These are phyloP conservation scores for Hypoxylon sp. DNA, from an alignment of 2,329 filamentous ascomycete species.

Conservation along the genomic window DNA sequence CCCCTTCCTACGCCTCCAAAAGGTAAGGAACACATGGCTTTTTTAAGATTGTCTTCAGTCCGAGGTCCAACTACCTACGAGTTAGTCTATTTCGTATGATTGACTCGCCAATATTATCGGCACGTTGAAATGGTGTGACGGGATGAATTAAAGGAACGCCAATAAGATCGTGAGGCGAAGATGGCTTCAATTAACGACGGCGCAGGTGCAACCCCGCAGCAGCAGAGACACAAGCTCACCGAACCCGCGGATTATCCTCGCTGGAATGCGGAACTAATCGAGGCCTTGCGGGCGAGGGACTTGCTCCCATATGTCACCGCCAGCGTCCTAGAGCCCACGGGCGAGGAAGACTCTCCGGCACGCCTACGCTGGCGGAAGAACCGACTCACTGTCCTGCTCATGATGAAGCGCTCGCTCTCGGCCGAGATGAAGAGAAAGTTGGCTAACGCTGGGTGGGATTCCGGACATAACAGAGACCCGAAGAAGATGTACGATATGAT, in stretches of 20 bases:
- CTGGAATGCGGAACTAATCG: constrained; percentile 43
- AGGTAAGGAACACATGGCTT: constrained; percentile 15
- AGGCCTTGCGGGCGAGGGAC: constrained; percentile 25
- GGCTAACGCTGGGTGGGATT: constrained; percentile 25
- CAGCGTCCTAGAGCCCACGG: constrained; percentile 29
- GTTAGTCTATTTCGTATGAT: constrained; percentile 3
- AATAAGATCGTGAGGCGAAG: constrained; percentile 17
- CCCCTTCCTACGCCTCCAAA: neutral
- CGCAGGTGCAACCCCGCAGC: neutral
- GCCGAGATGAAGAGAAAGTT: constrained; percentile 35
- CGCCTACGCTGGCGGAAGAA: constrained; percentile 33
- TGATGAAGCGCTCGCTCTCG: constrained; percentile 38
- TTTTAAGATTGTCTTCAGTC: constrained; percentile 2
- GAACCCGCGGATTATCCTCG: constrained; percentile 27
- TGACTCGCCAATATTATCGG: neutral
- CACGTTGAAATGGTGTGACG: constrained; percentile 12
- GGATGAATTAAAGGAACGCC: constrained; percentile 1
- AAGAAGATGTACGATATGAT: constrained; percentile 43
- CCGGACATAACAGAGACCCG: constrained; percentile 30
- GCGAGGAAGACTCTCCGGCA: constrained; percentile 22
- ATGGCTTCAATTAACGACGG: constrained; percentile 31
- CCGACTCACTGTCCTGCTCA: constrained; percentile 32
- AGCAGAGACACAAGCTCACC: constrained; percentile 34
- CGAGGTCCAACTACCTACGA: neutral
- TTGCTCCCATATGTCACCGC: constrained; percentile 38